Percentiles rank a stretch among this genome's conserved stretches.
Evolutionary conservation across 2,329 filamentous ascomycete genomes (phyloP).

Genomic region (Aureobasidium sp.): DNA sequence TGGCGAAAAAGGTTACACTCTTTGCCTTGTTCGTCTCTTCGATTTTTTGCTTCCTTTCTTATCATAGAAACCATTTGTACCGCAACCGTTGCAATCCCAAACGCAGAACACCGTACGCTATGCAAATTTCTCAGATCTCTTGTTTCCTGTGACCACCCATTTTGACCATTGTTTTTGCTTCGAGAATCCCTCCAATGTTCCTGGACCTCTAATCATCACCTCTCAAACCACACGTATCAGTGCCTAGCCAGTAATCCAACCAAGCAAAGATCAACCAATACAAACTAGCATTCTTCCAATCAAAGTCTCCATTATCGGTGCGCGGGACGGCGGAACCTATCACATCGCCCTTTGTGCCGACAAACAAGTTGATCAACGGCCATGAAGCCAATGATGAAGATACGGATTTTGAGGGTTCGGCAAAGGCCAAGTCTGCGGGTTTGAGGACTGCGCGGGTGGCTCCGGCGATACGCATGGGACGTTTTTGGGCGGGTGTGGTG

Average conservation of each 20-base stretch:
- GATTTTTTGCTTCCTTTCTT: too few relatives aligned
- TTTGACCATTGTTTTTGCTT: not conserved
- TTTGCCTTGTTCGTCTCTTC: too few relatives aligned
- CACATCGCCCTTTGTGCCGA: constrained; percentile 44
- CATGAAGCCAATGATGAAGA: constrained; percentile 18
- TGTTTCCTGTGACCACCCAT: not conserved
- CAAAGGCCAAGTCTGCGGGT: constrained; percentile 37
- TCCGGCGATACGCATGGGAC: constrained; percentile 25
- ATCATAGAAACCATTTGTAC: too few relatives aligned
- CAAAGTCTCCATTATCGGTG: constrained; percentile 65
- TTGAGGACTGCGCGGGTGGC: constrained; percentile 32
- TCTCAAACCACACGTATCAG: constrained; percentile 52
- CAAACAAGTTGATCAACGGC: constrained; percentile 26
- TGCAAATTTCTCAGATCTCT: too few relatives aligned
- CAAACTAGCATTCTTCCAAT: constrained; percentile 55
- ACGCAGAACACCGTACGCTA: too few relatives aligned
- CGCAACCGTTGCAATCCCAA: too few relatives aligned
- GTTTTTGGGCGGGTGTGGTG: constrained; percentile 2
- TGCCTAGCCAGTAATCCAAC: constrained; percentile 48
- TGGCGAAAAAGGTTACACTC: too few relatives aligned
- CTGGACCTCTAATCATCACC: constrained; percentile 32
- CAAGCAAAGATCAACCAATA: constrained; percentile 54
- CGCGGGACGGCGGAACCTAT: constrained; percentile 69
- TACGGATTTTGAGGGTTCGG: constrained; percentile 34
- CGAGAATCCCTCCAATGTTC: too few relatives aligned